Evolutionary conservation across 2,329 filamentous ascomycete genomes (phyloP), one percentile per base, ranked within the genome.

Genomic region (Alternaria panax): DNA sequence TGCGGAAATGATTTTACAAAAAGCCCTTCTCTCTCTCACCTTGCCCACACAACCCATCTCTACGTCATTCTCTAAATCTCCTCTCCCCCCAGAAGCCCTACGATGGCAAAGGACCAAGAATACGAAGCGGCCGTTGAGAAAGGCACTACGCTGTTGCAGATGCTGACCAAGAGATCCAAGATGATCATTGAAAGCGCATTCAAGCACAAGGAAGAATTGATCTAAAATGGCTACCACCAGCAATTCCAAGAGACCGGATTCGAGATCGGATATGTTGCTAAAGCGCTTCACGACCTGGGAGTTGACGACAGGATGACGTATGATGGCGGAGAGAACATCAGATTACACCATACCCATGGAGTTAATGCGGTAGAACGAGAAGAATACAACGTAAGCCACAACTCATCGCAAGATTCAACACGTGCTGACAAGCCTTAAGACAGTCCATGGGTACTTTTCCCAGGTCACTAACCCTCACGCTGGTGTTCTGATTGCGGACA

Each of bases 111-210:
- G 14, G 12, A 20, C 7, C 30, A 47, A 40, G 52, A 48, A 7
- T 55, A 38, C 8, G 42, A 55, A 38, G 41, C 42, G 12, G 52
- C 55, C 0, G 32, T 53, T 11, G 38, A 47, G 18, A 58, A 53
- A 30, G 55, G 48, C 42, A 34, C 22, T 22, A 24, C 4, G 20
- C 41, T 52, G 7, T 40, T 53, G 7, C 45, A 47, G 28, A 47
- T 47, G 6, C 18, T 34, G 18, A 32, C 12, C 12, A 16, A 30
- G 7, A 24, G 2, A 1, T 8, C 28, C 5, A 47, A 47, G 12
- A 47, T 12, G 8, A 22, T 14, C 12, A 4, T 4, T 7, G 28
- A 47, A 47, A 47, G 45, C 28, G 18, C 12, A 34, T 47, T 4
- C 8, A 32, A 34, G 45, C 16, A 47, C 11, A 8, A 8, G 12